A percentile compares a stretch with the other conserved stretches of the same genome.
phyloP scores from a whole-genome alignment of 768 basidiomycete genomes.

The Amanita rubescens region DNA sequence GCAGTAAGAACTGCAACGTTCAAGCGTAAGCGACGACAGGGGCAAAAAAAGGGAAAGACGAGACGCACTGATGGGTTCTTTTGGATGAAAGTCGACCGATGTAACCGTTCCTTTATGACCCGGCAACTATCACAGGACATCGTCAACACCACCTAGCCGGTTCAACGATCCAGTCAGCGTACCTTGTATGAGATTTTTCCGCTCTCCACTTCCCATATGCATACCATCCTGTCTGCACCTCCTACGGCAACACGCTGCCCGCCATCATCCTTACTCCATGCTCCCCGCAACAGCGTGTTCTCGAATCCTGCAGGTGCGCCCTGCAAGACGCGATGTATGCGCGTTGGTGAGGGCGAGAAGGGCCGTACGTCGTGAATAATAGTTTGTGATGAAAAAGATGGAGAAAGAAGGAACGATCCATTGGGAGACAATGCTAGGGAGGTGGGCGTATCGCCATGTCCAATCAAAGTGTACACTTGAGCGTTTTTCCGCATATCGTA shows the following conservation, averaged over 20 bases:
- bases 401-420: slow-evolving; percentile 81
- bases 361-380: slow-evolving; percentile 92
- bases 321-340: slow-evolving; percentile 69
- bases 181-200: slow-evolving; percentile 77
- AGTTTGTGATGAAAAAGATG: slow-evolving; percentile 83
- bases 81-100: slow-evolving; percentile 93
- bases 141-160: not conserved
- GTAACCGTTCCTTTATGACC: slow-evolving; percentile 97
- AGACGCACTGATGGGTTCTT: slow-evolving; percentile 84
- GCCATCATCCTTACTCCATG: slow-evolving; percentile 84
- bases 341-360: slow-evolving; percentile 78
- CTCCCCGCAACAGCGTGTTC: slow-evolving; percentile 70
- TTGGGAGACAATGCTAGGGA: slow-evolving; percentile 90
- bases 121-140: slow-evolving; percentile 50
- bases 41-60: not conserved
- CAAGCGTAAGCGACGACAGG: not conserved
- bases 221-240: slow-evolving; percentile 82
- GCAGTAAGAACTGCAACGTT: slow-evolving; percentile 72
- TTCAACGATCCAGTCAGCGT: slow-evolving; percentile 1
- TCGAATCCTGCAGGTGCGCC: slow-evolving; percentile 97
- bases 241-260: slow-evolving; percentile 82
- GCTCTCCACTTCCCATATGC: slow-evolving; percentile 82
- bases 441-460: slow-evolving; percentile 90
- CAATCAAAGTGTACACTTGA: slow-evolving; percentile 71
- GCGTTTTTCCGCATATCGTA: slow-evolving; percentile 86